Evolutionary conservation across 441 rosid species (phyloP).

Genomic region (Hura crepitans): DNA sequence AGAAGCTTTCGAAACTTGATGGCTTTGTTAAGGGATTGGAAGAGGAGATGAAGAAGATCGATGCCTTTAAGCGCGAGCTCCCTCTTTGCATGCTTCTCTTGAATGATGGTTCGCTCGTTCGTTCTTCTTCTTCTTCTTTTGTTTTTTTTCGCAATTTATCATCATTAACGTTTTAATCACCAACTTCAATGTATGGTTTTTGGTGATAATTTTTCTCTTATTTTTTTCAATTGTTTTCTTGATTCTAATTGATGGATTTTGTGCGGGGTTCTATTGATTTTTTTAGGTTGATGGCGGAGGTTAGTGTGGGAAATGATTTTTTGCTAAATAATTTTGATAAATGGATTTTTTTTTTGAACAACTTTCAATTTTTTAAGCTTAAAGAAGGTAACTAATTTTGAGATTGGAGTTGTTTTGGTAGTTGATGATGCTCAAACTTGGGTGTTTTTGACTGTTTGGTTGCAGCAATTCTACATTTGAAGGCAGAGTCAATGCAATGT

Average conservation of each 20-base stretch:
- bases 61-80: conserved; percentile 72
- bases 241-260: background rate
- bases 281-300: background rate
- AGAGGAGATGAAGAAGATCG: conserved; percentile 82
- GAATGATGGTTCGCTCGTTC: conserved; percentile 77
- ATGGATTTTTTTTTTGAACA: background rate
- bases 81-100: conserved; percentile 79
- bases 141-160: conserved; percentile 3
- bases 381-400: background rate
- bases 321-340: background rate
- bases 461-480: conserved; percentile 64
- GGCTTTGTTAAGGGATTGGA: conserved; percentile 54
- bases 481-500: conserved; percentile 49
- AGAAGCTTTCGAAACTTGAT: conserved; percentile 41
- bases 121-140: no score
- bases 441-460: conserved; percentile 8
- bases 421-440: conserved; percentile 6
- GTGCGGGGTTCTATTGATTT: conserved; percentile 11
- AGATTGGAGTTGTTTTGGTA: background rate
- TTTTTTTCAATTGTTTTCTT: background rate
- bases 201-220: no score
- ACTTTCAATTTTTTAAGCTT: background rate
- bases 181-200: no score
- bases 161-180: background rate
- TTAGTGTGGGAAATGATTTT: background rate